phyloP scores from a whole-genome alignment of 1,284 basidiomycete species.

The Vanrija sp. region DNA sequence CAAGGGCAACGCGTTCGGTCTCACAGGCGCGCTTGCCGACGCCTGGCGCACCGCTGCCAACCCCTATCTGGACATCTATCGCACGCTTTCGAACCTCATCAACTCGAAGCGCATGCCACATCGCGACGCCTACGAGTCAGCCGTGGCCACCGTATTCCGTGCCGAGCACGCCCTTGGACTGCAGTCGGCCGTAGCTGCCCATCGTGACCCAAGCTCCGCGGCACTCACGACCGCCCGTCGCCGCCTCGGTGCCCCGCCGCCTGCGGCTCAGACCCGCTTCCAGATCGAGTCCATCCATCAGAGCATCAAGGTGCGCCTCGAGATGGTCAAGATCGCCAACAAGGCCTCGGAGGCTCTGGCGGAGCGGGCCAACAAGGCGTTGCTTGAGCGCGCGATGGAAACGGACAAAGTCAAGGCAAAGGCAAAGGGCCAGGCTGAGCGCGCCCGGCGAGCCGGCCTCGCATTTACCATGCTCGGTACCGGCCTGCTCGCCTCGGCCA shows the following conservation, averaged over 20 bases:
- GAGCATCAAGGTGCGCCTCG: slow-evolving; percentile 53
- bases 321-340: slow-evolving; percentile 48
- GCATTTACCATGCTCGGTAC: too few relatives aligned
- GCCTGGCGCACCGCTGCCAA: not conserved
- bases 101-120: slow-evolving; percentile 51
- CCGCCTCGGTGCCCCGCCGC: slow-evolving; percentile 56
- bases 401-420: too few relatives aligned
- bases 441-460: too few relatives aligned
- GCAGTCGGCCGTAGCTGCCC: slow-evolving; percentile 38
- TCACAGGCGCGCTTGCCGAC: not conserved
- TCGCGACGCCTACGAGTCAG: slow-evolving; percentile 56
- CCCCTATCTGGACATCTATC: not conserved
- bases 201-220: too few relatives aligned
- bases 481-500: too few relatives aligned
- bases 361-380: too few relatives aligned
- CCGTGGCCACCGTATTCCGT: slow-evolving; percentile 51
- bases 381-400: too few relatives aligned
- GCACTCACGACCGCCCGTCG: slow-evolving; percentile 54
- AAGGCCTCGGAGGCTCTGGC: too few relatives aligned
- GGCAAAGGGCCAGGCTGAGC: too few relatives aligned
- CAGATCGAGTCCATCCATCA: slow-evolving; percentile 57
- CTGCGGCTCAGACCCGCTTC: slow-evolving; percentile 57
- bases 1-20: not conserved
- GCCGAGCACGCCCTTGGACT: too few relatives aligned
- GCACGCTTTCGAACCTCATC: slow-evolving; percentile 4